A percentile compares a stretch with the other conserved stretches of the same genome.
Evolutionary conservation across 352 stramenopile genomes (phyloP).

Genomic region (Phytophthora cryptogea): DNA sequence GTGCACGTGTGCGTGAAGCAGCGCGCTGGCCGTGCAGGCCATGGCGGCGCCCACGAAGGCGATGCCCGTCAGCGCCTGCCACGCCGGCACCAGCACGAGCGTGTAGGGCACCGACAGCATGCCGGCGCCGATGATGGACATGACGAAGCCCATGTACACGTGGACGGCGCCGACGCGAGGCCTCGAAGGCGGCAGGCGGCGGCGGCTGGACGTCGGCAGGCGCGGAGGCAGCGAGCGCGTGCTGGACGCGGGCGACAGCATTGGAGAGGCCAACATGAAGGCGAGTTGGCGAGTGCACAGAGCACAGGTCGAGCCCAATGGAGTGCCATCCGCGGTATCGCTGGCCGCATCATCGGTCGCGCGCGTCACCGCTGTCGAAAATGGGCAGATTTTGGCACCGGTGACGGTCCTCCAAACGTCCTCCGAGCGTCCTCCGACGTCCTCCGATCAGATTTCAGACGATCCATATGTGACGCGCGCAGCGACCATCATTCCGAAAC

Average conservation of each 20-base stretch:
- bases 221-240: conserved; percentile 29
- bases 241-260: conserved; percentile 27
- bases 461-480: neutral
- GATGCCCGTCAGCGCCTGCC: conserved; percentile 43
- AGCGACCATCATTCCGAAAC: too few species aligned
- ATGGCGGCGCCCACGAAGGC: conserved; percentile 49
- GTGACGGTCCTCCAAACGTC: too few species aligned
- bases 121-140: conserved; percentile 76
- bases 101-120: conserved; percentile 77
- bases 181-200: neutral
- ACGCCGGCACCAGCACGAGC: conserved; percentile 50
- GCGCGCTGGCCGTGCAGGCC: conserved; percentile 50
- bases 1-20: conserved; percentile 57
- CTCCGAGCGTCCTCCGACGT: conserved; percentile 1
- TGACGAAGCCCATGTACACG: conserved; percentile 78
- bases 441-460: conserved; percentile 8
- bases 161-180: conserved; percentile 19
- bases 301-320: too few species aligned
- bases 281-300: conserved; percentile 1
- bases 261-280: conserved; percentile 26
- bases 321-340: too few species aligned
- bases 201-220: conserved; percentile 9
- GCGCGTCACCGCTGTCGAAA: too few species aligned
- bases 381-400: too few species aligned
- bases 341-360: conserved; percentile 6